Evolutionary conservation across 352 stramenopile genomes (phyloP).

Genomic region (Peronospora destructor): DNA sequence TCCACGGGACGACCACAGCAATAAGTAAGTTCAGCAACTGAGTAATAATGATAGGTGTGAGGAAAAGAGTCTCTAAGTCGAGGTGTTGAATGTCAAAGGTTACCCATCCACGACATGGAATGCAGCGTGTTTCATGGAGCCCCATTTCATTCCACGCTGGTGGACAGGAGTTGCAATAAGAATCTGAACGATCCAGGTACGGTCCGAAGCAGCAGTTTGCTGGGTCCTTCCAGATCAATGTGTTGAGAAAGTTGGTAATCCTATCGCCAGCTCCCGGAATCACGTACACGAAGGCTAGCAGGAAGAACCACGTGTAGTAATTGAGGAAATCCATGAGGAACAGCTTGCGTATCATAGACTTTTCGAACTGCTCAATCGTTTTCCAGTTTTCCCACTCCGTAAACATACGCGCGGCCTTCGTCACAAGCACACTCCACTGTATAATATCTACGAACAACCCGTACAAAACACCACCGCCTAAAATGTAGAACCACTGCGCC

Average conservation of each 20-base stretch:
- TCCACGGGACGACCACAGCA: conserved; percentile 62
- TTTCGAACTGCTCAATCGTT: conserved; percentile 78
- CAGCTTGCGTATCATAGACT: conserved; percentile 66
- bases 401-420: conserved; percentile 55
- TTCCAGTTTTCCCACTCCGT: conserved; percentile 85
- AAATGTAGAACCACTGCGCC: conserved; percentile 76
- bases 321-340: conserved; percentile 86
- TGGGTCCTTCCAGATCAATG: conserved; percentile 67
- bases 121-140: conserved; percentile 38
- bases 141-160: conserved; percentile 48
- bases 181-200: conserved; percentile 48
- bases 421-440: conserved; percentile 78
- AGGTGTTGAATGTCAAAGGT: conserved; percentile 81
- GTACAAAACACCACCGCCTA: conserved; percentile 68
- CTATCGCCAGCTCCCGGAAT: conserved; percentile 70
- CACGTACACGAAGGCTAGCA: conserved; percentile 82
- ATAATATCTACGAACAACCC: conserved; percentile 79
- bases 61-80: conserved; percentile 71
- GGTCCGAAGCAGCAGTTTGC: conserved; percentile 78
- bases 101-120: conserved; percentile 65
- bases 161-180: conserved; percentile 48
- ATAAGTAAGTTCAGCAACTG: conserved; percentile 70
- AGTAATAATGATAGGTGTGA: conserved; percentile 79
- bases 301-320: conserved; percentile 86
- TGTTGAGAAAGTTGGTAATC: conserved; percentile 77